phyloP scores from a whole-genome alignment of 2,329 filamentous ascomycete species.

The Aspergillus pseudotamarii region DNA sequence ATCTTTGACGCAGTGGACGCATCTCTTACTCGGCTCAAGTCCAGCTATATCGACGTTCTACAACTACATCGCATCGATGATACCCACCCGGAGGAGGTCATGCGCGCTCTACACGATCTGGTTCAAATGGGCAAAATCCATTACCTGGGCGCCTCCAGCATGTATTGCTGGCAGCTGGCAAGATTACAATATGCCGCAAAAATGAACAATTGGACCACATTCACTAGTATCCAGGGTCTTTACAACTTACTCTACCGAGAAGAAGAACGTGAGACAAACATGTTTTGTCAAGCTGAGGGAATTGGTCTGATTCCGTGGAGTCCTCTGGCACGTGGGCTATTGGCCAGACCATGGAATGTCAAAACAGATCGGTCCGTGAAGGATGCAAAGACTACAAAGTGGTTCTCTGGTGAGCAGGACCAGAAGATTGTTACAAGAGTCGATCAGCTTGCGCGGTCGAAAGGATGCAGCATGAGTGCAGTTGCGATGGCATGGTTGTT shows the following conservation, averaged over 20 bases:
- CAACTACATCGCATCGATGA: neutral
- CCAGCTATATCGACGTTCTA: neutral
- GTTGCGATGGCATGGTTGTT: neutral
- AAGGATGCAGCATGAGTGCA: neutral
- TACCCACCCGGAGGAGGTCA: neutral
- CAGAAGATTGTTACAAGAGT: neutral
- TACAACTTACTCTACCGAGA: neutral
- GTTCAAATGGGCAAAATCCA: neutral
- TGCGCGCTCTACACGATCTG: neutral
- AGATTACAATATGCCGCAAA: neutral
- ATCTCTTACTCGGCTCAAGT: neutral
- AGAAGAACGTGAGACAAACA: neutral
- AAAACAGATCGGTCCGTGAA: neutral
- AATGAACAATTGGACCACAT: neutral
- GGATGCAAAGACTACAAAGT: neutral
- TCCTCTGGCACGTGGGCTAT: neutral
- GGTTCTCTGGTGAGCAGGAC: neutral
- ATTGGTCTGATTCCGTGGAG: neutral
- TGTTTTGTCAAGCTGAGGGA: neutral
- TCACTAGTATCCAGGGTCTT: neutral
- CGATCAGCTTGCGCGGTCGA: neutral
- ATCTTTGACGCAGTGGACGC: neutral
- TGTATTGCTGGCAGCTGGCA: neutral
- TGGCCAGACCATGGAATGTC: neutral
- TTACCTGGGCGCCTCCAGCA: neutral